Evolutionary conservation across 2,329 filamentous ascomycete species (phyloP), one percentile per base, ranked within the genome.

Genomic region (Phialocephala subalpina): DNA sequence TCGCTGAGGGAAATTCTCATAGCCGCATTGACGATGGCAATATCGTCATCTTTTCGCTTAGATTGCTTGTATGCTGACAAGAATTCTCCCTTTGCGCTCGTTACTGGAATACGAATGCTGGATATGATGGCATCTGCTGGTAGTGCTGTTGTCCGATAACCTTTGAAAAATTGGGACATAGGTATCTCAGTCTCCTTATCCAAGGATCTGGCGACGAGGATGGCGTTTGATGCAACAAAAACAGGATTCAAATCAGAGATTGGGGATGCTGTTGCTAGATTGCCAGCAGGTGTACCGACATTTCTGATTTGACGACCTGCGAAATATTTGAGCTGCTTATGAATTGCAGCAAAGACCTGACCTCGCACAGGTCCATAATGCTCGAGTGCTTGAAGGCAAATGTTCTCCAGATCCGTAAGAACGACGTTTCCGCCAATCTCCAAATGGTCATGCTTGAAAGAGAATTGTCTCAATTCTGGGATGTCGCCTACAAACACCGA

Each of bases 161-260:
- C 94, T 68, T 90, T 95, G 83, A 98, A 99, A 78, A 98, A 98
- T 3, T 91, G 84, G 0, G 89, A 86, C 92, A 98, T 97, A 2
- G 93, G 93, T n/a, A 98, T 93, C 69, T 97, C 91, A 0, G 84
- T 92, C 64, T 92, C 92, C 70, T 90, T 84, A 0, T 84, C 84
- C 4, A 91, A 81, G 0, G 92, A 94, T 76, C 92, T 96, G 4
- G 94, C 93, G 22, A 97, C 83, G 4, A 98, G 80, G 0, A 91
- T 88, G 1, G 93, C 91, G 70, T 95, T 93, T 0, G 93, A 91
- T 2, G 93, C 94, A 77, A 97, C 92, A 59, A 99, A 90, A 0
- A 97, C 93, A 0, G 96, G 96, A 74, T 98, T 99, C 53, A 99
- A 81, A 81, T 99, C 96, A 0, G 95, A 97, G 55, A 98, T 99